Evolutionary conservation across 768 basidiomycete species (phyloP).

Genomic region (Suillus occidentalis): DNA sequence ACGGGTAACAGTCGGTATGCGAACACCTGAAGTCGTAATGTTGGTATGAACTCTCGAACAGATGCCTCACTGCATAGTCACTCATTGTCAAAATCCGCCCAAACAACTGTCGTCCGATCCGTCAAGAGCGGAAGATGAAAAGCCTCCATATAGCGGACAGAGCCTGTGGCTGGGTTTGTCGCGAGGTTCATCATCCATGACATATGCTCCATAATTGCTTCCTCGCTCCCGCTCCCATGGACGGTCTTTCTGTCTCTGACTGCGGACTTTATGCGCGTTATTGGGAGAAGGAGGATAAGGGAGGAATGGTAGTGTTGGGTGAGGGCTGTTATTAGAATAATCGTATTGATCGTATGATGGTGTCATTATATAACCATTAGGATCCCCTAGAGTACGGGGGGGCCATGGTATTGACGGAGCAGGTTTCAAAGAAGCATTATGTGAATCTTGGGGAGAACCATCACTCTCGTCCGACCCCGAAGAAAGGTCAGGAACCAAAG

Average conservation of each 20-base stretch:
- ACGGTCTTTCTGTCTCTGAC: slow-evolving; percentile 15
- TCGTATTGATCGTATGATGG: slow-evolving; percentile 7
- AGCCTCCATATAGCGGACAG: slow-evolving; percentile 5
- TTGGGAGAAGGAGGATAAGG: slow-evolving; percentile 10
- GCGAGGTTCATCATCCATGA: slow-evolving; percentile 11
- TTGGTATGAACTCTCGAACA: background rate
- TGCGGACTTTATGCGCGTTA: slow-evolving; percentile 13
- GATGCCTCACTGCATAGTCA: background rate
- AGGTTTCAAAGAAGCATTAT: slow-evolving; percentile 9
- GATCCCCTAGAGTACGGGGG: slow-evolving; percentile 15
- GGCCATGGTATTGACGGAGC: slow-evolving; percentile 24
- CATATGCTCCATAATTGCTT: slow-evolving; percentile 7
- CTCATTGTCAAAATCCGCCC: slow-evolving; percentile 15
- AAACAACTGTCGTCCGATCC: slow-evolving; percentile 16
- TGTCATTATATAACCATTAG: slow-evolving; percentile 6
- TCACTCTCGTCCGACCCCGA: slow-evolving; percentile 68
- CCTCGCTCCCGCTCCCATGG: slow-evolving; percentile 15
- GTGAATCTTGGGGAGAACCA: slow-evolving; percentile 40
- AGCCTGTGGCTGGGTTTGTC: slow-evolving; percentile 10
- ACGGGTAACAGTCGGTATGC: slow-evolving; percentile 2
- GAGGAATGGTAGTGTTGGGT: slow-evolving; percentile 10
- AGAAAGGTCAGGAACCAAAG: slow-evolving; percentile 60
- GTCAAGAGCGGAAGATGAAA: slow-evolving; percentile 4
- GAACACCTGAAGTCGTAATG: background rate
- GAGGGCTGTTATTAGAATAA: slow-evolving; percentile 7